phyloP scores from a whole-genome alignment of 768 basidiomycete species.

The Rhodosporidiobolus sp. region DNA sequence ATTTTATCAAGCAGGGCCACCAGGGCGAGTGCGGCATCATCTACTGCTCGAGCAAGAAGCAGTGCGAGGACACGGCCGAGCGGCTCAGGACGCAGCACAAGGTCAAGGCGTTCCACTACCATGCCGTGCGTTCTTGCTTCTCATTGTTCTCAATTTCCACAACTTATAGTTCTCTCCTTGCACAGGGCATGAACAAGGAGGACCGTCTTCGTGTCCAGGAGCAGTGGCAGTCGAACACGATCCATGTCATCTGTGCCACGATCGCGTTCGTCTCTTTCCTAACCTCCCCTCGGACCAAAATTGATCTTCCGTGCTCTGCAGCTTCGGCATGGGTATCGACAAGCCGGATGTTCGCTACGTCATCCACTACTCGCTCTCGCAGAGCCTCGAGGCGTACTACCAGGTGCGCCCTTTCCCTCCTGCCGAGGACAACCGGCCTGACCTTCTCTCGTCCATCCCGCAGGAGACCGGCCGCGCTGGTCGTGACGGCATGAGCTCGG shows the following conservation, averaged over 20 bases:
- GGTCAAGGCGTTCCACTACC: slow-evolving; percentile 72
- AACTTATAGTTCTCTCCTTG: neutral
- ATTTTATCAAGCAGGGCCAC: slow-evolving; percentile 64
- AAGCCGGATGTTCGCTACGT: slow-evolving; percentile 79
- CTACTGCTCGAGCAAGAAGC: slow-evolving; percentile 68
- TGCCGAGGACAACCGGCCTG: slow-evolving; percentile 7
- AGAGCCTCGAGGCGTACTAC: slow-evolving; percentile 74
- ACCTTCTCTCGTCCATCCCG: slow-evolving; percentile 58
- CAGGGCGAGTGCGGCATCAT: slow-evolving; percentile 64
- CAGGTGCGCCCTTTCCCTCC: slow-evolving; percentile 40
- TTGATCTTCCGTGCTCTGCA: slow-evolving; percentile 46
- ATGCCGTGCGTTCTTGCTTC: slow-evolving; percentile 56
- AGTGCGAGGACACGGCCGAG: slow-evolving; percentile 76
- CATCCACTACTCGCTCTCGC: slow-evolving; percentile 76
- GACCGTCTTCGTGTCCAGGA: slow-evolving; percentile 64
- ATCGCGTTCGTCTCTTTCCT: slow-evolving; percentile 53
- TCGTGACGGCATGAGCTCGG: slow-evolving; percentile 76
- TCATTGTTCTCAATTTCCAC: too few relatives aligned
- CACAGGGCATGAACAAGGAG: slow-evolving; percentile 55
- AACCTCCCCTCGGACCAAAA: neutral
- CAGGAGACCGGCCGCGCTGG: slow-evolving; percentile 98
- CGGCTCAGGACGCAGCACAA: slow-evolving; percentile 60
- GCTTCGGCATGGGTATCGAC: slow-evolving; percentile 97
- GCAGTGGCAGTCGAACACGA: slow-evolving; percentile 69
- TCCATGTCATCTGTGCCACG: slow-evolving; percentile 87